Percentiles rank a stretch among this genome's conserved stretches.
Evolutionary conservation across 345 rosid species (phyloP).

Genomic region (Moricandia moricandioides): DNA sequence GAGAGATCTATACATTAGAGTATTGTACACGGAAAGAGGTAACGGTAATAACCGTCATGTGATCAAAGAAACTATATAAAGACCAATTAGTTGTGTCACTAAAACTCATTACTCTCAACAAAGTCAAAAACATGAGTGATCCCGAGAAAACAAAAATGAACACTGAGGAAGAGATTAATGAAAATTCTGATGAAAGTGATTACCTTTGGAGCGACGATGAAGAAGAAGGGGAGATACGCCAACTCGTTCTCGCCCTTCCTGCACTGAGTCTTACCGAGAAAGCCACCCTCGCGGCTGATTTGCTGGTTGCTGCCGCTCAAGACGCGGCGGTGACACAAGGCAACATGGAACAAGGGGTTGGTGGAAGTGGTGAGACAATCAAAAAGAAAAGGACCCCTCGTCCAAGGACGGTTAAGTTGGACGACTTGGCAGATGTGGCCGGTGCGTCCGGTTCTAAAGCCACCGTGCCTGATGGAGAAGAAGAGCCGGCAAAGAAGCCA

Average conservation of each 20-base stretch:
- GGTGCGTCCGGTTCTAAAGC: background rate
- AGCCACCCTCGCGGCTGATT: background rate
- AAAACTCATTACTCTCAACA: background rate
- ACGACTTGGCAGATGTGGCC: background rate
- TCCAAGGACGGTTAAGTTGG: background rate
- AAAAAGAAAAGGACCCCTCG: background rate
- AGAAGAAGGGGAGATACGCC: background rate
- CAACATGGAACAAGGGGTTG: background rate
- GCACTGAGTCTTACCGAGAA: background rate
- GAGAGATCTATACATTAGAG: background rate
- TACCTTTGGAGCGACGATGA: background rate
- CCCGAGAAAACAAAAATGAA: background rate
- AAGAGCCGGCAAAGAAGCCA: background rate
- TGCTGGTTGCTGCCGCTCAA: background rate
- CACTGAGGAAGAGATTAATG: background rate
- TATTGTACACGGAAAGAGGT: background rate
- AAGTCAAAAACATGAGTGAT: background rate
- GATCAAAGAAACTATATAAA: slow-evolving; percentile 8
- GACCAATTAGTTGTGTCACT: background rate
- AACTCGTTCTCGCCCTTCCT: slow-evolving; percentile 6
- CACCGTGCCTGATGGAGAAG: background rate
- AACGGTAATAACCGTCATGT: slow-evolving; percentile 24
- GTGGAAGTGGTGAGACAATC: background rate
- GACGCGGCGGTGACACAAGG: background rate
- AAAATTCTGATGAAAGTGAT: background rate